Evolutionary conservation across 1,284 basidiomycete species (phyloP), one percentile per base, ranked within the genome.

Genomic region (Irpex rosettiformis): DNA sequence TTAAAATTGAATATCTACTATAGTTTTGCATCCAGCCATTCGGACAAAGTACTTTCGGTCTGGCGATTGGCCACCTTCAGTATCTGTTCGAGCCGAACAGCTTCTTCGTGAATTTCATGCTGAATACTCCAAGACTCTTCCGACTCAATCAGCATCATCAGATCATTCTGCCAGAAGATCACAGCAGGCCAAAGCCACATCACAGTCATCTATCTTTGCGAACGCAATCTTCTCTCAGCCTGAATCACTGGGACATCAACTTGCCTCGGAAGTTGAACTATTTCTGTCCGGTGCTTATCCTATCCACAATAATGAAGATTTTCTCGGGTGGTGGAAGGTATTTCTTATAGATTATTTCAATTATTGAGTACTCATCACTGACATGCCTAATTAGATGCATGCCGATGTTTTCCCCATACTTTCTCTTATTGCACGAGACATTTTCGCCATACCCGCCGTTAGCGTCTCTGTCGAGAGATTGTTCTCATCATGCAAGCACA

Each of bases 381-480:
- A 37, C 33, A 61, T 62, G 25, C 25, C n/a, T 33, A 60, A 45
- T 48, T 27, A 18, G 33, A 42, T 11, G 52, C 55, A 6, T 63
- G 61, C 11, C 11, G 16, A 37, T 11, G 33, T 37, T 8, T 16
- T 37, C 25, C 57, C 60, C 2, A 54, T 64, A 40, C 47, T 69
- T 18, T 40, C 59, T 16, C 25, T 49, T 6, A 63, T 65, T 22
- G 62, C 62, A 7, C 58, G 64, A n/a, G 64, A 69, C 40, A 57
- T 69, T 22, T 60, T 69, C 13, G 61, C 64, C 6, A 67, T 69
- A 55, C 66, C 65, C 0, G 68, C 64, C 16, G 67, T 67, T 10
- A 69, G 67, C 43, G 59, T 69, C 7, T 62, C 66, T 4, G 65
- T 67, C 4, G 66, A 70, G 52, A 58, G 62, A 0, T 58, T 70